Conservation (phyloP, 352 stramenopile genomes). For the Phytophthora europaea region DNA sequence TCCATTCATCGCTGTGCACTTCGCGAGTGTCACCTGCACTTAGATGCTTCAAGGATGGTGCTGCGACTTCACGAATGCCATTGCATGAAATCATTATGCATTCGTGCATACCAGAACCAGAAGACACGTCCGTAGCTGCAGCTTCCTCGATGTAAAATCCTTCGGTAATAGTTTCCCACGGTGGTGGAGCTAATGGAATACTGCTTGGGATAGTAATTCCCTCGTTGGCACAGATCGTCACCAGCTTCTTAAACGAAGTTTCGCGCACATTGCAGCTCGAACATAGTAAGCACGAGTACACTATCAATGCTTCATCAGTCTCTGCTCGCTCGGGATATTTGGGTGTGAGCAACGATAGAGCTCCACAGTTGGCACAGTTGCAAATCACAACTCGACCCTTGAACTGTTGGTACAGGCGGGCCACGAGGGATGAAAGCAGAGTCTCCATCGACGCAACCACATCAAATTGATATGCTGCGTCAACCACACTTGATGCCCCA, state of each 20-base stretch:
- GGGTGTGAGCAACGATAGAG: conserved; percentile 61
- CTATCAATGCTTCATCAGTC: conserved; percentile 40
- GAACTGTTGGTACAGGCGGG: conserved; percentile 56
- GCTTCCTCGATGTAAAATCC: conserved; percentile 74
- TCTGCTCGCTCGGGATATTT: conserved; percentile 45
- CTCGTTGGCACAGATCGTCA: conserved; percentile 56
- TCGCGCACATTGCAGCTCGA: conserved; percentile 81
- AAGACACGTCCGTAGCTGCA: conserved; percentile 35
- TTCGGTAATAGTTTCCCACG: conserved; percentile 47
- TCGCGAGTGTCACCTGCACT: conserved; percentile 31
- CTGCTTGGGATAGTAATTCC: conserved; percentile 53
- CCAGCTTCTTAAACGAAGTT: conserved; percentile 63
- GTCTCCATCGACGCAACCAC: conserved; percentile 39
- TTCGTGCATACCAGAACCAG: conserved; percentile 44
- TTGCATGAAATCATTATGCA: conserved; percentile 64
- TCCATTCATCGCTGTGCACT: conserved; percentile 47
- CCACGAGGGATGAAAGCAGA: conserved; percentile 53
- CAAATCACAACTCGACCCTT: conserved; percentile 52
- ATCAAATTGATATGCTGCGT: conserved; percentile 77
- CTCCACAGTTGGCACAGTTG: conserved; percentile 69
- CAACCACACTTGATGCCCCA: conserved; percentile 29
- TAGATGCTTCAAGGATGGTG: conserved; percentile 16
- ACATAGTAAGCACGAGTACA: conserved; percentile 78
- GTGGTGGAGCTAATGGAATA: conserved; percentile 41
- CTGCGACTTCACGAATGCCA: conserved; percentile 62